Evolutionary conservation across 495 filamentous ascomycete species (phyloP), one percentile per base, ranked within the genome.

Genomic region (Penicillium longicatenatum): DNA sequence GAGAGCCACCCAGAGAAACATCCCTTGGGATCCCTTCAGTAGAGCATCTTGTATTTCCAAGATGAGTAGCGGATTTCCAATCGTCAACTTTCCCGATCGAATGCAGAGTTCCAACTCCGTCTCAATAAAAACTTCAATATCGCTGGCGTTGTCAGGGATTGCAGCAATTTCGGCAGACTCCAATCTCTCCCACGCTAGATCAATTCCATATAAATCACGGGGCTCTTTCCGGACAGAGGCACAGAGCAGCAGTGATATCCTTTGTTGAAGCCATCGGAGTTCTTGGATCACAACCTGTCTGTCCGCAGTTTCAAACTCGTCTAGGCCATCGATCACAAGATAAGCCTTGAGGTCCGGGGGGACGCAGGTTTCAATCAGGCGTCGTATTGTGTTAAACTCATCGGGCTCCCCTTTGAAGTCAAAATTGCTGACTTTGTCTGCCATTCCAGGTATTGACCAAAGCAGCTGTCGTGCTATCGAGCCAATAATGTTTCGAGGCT

Each of bases 1-100:
- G 41, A 79, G 69, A 50, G 65, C 68, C 12, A 75, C 76, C 77
- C 77, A 80, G 44, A 78, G 75, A 52, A 80, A 79, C 74, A 80
- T 79, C 33, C 62, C 62, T 46, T 65, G 59, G 4, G 54, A 54
- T n/a, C 62, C 60, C 10, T 55, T 50, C 20, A 47, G 17, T 10
- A 64, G 20, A 17, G 58, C 48, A 37, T 63, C 60, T 30, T 49
- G 50, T 11, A 63, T 63, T 6, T 45, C 56, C 69, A 73, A 35
- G 45, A 75, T 69, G 9, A 79, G 52, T 4, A 54, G 52, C 12
- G 73, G 66, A 48, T 79, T 58, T 49, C 68, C 68, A 46, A 78
- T 58, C 17, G 43, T 54, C 46, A 79, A 58, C 46, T 65, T 63
- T 57, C 60, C 59, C 31, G 67, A 68, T 50, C 65, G 51, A 19